A percentile compares a stretch with the other conserved stretches of the same genome.
Conservation (phyloP, 1,284 basidiomycete species). For the Austroboletus niveus region DNA sequence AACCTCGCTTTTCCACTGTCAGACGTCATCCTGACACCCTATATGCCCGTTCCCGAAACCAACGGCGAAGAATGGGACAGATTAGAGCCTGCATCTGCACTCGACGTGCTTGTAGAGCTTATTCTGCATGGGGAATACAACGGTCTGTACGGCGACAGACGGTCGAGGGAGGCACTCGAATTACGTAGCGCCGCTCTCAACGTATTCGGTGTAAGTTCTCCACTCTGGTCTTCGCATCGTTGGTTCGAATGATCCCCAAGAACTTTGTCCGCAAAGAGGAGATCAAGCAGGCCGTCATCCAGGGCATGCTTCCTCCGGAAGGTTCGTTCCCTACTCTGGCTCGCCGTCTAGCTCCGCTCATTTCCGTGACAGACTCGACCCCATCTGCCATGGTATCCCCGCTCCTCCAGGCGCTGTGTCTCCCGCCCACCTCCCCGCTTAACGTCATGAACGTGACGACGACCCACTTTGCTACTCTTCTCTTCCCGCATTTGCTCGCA, state of each 20-base stretch:
- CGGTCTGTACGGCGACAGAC: slow-evolving; percentile 54
- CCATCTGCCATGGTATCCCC: slow-evolving; percentile 53
- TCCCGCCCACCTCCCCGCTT: slow-evolving; percentile 52
- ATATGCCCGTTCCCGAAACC: slow-evolving; percentile 79
- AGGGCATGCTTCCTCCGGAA: slow-evolving; percentile 62
- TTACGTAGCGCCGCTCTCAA: slow-evolving; percentile 60
- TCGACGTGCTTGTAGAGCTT: slow-evolving; percentile 74
- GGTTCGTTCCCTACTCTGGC: slow-evolving; percentile 24
- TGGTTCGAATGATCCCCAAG: slow-evolving; percentile 34
- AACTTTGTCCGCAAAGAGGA: slow-evolving; percentile 74
- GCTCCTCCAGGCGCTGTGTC: slow-evolving; percentile 61
- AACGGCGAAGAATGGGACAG: slow-evolving; percentile 88
- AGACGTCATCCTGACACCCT: slow-evolving; percentile 66
- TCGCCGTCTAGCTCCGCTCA: not conserved
- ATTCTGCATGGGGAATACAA: slow-evolving; percentile 79
- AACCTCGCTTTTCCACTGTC: slow-evolving; percentile 61
- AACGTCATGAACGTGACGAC: slow-evolving; percentile 54
- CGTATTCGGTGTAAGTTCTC: slow-evolving; percentile 65
- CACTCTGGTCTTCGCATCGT: not conserved
- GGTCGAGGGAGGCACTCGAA: slow-evolving; percentile 60
- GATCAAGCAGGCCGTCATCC: slow-evolving; percentile 60
- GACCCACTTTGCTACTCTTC: slow-evolving; percentile 64
- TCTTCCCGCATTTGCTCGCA: slow-evolving; percentile 70
- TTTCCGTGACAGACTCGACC: slow-evolving; percentile 22
- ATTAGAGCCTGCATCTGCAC: slow-evolving; percentile 68